Evolutionary conservation across 805 yeast species (phyloP), one percentile per base, ranked within the genome.

Genomic region (Metschnikowia dekortorum): DNA sequence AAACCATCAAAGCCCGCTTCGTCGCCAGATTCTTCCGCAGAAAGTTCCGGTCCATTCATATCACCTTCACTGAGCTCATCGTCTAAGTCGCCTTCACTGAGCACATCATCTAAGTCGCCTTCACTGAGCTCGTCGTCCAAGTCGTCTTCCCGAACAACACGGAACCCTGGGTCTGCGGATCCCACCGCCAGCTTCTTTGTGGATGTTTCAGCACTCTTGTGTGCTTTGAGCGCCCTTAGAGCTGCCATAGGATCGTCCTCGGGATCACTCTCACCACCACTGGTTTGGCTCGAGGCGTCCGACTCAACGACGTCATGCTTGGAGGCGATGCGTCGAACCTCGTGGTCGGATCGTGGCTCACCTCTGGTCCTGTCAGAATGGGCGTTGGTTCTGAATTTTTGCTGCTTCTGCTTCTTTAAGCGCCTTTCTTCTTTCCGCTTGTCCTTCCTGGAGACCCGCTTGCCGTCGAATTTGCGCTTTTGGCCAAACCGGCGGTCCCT

Each of bases 391-490:
- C 36, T 16, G 35, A 29, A 8, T 29, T 18, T 41, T n/a, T 33
- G 38, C 34, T 44, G 48, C 57, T 67, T 70, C 50, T 67, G 70
- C 55, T 67, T 67, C 59, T 67, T 65, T 35, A 59, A 45, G 44
- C 53, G 49, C 49, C 74, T 59, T 42, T 69, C 71, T 53, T 69
- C 67, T 53, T 71, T 66, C 52, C 71, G 56, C 52, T 59, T 61
- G 36, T 70, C 71, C 66, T 65, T 73, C 59, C 68, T 64, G 46
- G 63, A 64, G 48, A 55, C 55, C 18, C 36, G 41, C 6, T 62
- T 60, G 13, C 44, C 53, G 51, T 58, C 49, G 49, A 59, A 53
- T 59, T 63, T 58, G 54, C 69, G 48, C 51, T 64, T 65, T 50
- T 60, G 57, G 18, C 53, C 49, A 55, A 55, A 54, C 47, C 68